Base-by-base conservation (phyloP, 371 early-diverging fungal species). In the Batkoa obscura region DNA sequence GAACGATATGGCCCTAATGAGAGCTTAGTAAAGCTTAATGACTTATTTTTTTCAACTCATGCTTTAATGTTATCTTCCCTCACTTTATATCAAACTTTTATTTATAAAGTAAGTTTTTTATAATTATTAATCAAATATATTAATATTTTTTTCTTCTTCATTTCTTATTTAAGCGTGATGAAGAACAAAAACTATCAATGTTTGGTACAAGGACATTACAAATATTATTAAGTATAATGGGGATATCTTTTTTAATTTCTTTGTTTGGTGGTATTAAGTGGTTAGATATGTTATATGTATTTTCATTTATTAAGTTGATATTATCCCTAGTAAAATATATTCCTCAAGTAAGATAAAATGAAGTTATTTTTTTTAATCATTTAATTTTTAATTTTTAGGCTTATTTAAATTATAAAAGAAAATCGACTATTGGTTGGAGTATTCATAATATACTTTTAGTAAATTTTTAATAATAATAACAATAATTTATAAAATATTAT, bases 351-450 rank as follows among this genome's bases (percentile, higher is more conserved):
- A 46, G 57, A 35, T 43, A 8, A 47, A 5, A n/a, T n/a, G n/a
- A n/a, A n/a, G n/a, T n/a, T n/a, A n/a, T n/a, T 42, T 41, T 37
- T 51, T 39, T 8, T 34, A 2, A 55, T 13, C 35, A 34, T 35
- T 57, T 41, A 15, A 10, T 34, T 36, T 5, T 8, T 57, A 57
- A 34, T 41, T 38, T 15, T 9, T 62, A 77, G 73, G 84, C 70
- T 0, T 84, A 74, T 67, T 57, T 88, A 50, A 93, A 95, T 57
- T 83, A 66, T 57, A 50, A 60, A 31, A 71, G 83, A 15, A 72
- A 83, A 64, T 89, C 90, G 1, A 95, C 96, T 0, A 72, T 73
- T 2, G 96, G 96, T 0, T 95, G 94, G 94, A 83, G 83, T 50
- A 89, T 93, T 37, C 76, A 81, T 52, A 94, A 90, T 58, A 88